phyloP scores from a whole-genome alignment of 2,329 filamentous ascomycete species.

The Fusarium subtropicale region DNA sequence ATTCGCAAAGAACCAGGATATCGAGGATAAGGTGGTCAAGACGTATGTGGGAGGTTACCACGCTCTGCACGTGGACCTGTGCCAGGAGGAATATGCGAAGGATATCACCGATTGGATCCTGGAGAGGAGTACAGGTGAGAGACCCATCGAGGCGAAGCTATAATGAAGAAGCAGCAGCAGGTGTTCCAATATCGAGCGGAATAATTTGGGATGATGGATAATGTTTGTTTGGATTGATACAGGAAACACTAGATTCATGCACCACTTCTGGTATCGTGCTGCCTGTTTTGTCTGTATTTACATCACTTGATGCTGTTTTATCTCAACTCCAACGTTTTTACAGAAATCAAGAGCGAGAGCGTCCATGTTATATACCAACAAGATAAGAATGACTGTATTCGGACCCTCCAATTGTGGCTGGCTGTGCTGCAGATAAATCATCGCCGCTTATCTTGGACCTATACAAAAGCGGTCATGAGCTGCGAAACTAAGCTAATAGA shows the following conservation, averaged over 20 bases:
- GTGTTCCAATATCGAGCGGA: not conserved
- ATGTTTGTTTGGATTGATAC: not conserved
- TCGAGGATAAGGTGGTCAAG: slow-evolving; percentile 77
- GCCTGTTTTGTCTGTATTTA: not conserved
- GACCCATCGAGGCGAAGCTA: slow-evolving; percentile 53
- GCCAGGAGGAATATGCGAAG: slow-evolving; percentile 64
- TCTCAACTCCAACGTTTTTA: not conserved
- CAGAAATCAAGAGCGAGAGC: slow-evolving; percentile 14
- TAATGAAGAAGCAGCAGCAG: slow-evolving; percentile 36
- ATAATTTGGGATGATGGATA: not conserved
- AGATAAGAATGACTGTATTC: not conserved
- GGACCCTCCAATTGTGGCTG: slow-evolving; percentile 9
- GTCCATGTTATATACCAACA: slow-evolving; percentile 4
- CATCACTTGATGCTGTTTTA: slow-evolving; percentile 16
- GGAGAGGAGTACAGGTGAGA: slow-evolving; percentile 49
- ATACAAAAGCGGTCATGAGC: slow-evolving; percentile 1
- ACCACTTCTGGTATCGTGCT: not conserved
- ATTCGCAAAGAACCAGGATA: slow-evolving; percentile 68
- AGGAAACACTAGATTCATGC: not conserved
- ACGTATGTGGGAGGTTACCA: slow-evolving; percentile 83
- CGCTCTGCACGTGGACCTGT: slow-evolving; percentile 73
- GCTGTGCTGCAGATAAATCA: slow-evolving; percentile 8
- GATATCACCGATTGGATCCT: slow-evolving; percentile 77
- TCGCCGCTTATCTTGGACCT: slow-evolving; percentile 5
- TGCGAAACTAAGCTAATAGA: slow-evolving; percentile 31